phyloP scores from a whole-genome alignment of 2,329 filamentous ascomycete genomes.

The Ciborinia camelliae region DNA sequence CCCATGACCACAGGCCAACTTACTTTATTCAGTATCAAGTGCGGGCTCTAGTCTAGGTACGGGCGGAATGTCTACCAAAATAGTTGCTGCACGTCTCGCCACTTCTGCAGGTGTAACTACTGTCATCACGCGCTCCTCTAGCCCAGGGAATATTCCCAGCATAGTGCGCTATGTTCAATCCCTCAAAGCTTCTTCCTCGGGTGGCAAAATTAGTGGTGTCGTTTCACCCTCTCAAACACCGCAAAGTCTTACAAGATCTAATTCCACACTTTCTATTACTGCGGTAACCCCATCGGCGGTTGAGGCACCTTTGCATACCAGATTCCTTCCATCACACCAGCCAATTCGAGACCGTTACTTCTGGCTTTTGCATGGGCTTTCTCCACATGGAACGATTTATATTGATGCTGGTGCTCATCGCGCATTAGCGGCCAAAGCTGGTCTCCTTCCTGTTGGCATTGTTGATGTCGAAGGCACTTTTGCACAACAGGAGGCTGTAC shows the following conservation, averaged over 20 bases:
- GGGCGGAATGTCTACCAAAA: constrained; percentile 97
- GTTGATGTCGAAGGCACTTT: constrained; percentile 86
- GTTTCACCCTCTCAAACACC: constrained; percentile 27
- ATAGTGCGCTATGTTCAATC: constrained; percentile 81
- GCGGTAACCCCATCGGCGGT: constrained; percentile 20
- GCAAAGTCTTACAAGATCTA: constrained; percentile 19
- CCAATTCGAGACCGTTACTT: constrained; percentile 93
- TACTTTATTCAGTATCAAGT: constrained; percentile 62
- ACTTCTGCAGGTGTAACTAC: constrained; percentile 95
- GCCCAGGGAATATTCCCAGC: constrained; percentile 82
- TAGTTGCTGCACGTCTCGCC: constrained; percentile 85
- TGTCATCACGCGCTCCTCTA: constrained; percentile 90
- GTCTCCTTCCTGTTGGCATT: constrained; percentile 85
- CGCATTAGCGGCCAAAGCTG: constrained; percentile 78
- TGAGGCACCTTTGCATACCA: constrained; percentile 73
- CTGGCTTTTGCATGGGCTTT: constrained; percentile 91
- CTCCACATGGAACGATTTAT: constrained; percentile 85
- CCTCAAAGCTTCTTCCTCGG: constrained; percentile 41
- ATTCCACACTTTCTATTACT: constrained; percentile 23
- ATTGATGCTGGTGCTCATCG: constrained; percentile 87
- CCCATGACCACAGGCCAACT: not conserved
- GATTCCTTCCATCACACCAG: constrained; percentile 79
- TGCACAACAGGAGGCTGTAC: constrained; percentile 87
- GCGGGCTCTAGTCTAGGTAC: constrained; percentile 87
- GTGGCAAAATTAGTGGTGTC: constrained; percentile 20